phyloP scores from a whole-genome alignment of 2,329 filamentous ascomycete genomes.

The Gaeumannomyces tritici region DNA sequence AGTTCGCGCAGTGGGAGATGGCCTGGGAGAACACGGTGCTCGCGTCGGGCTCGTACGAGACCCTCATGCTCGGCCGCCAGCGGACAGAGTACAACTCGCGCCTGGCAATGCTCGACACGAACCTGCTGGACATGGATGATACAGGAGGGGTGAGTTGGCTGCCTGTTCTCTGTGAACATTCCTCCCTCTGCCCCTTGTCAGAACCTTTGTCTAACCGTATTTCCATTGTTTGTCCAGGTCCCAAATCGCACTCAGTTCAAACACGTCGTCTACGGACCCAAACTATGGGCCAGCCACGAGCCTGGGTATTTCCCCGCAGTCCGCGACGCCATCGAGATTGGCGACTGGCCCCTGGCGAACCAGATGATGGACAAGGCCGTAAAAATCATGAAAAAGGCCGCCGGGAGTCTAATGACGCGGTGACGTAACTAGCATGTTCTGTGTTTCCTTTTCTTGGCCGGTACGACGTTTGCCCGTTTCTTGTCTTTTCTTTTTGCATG shows the following conservation, averaged over 20 bases:
- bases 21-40: constrained; percentile 68
- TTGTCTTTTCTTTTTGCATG: background rate
- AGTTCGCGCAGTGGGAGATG: constrained; percentile 68
- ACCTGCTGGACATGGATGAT: constrained; percentile 66
- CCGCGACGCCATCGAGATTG: constrained; percentile 64
- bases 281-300: constrained; percentile 62
- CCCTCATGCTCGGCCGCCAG: constrained; percentile 52
- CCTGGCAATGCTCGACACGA: constrained; percentile 73
- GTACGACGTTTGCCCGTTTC: background rate
- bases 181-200: background rate
- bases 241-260: constrained; percentile 89
- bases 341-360: constrained; percentile 61
- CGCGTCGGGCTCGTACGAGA: constrained; percentile 67
- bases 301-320: constrained; percentile 73
- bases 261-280: constrained; percentile 81
- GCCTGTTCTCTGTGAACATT: background rate
- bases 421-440: background rate
- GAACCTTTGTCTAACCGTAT: background rate
- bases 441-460: background rate
- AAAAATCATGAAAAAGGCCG: constrained; percentile 39
- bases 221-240: constrained; percentile 38
- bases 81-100: constrained; percentile 70
- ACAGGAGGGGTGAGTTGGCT: constrained; percentile 60
- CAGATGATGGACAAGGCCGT: constrained; percentile 63
- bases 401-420: background rate